A percentile compares a stretch with the other conserved stretches of the same genome.
phyloP scores from a whole-genome alignment of 192 early-diverging fungal species.

The Backusella parvicylindrica region DNA sequence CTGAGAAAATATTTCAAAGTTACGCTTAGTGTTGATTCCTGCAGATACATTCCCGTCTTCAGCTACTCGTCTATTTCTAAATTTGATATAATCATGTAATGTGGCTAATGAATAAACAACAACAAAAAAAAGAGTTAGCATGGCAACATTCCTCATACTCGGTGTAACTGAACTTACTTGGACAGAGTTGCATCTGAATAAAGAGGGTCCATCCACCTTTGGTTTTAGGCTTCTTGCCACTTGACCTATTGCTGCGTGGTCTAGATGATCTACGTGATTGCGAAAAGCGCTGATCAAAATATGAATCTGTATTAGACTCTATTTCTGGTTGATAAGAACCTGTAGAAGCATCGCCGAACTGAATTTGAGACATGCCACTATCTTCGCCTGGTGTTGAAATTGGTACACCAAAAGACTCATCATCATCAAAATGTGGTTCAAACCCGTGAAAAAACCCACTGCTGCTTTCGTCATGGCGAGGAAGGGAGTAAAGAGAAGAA shows the following conservation, averaged over 20 bases:
- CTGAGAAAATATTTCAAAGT: slow-evolving; percentile 57
- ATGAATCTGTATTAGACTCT: slow-evolving; percentile 10
- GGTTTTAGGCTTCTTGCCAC: neutral
- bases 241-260: neutral
- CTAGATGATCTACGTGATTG: neutral
- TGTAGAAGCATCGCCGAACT: neutral
- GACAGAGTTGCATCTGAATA: slow-evolving; percentile 94
- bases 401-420: neutral
- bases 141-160: neutral
- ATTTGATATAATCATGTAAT: slow-evolving; percentile 60
- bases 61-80: slow-evolving; percentile 19
- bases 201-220: slow-evolving; percentile 53
- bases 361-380: slow-evolving; percentile 6
- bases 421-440: slow-evolving; percentile 11
- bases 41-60: slow-evolving; percentile 17
- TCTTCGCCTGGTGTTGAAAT: neutral
- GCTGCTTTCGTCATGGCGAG: neutral
- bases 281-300: neutral
- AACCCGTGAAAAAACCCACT: slow-evolving; percentile 14
- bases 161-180: slow-evolving; percentile 31
- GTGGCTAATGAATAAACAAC: slow-evolving; percentile 33
- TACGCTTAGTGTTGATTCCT: slow-evolving; percentile 11
- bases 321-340: slow-evolving; percentile 17
- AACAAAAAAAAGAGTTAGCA: neutral
- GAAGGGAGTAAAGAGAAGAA: neutral